Percentiles rank a stretch among this genome's conserved stretches.
These are phyloP conservation scores for Polyporus tsugae DNA, from an alignment of 1,284 basidiomycete species.

Conservation along the genomic window DNA sequence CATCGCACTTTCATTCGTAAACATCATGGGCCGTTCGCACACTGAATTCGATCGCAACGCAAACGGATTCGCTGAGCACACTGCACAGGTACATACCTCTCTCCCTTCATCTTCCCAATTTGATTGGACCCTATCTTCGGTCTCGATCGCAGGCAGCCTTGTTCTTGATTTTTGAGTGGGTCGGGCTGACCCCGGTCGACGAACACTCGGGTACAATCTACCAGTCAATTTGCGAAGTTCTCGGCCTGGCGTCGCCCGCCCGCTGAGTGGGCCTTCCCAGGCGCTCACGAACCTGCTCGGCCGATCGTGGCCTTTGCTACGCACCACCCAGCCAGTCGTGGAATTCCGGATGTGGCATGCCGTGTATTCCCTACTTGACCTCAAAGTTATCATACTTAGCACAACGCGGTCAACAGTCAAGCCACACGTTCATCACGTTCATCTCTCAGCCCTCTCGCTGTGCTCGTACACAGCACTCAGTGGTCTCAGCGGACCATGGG, in stretches of 20 bases:
- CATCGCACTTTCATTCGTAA: neutral
- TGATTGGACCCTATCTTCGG: slow-evolving; percentile 13
- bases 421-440: neutral
- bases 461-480: neutral
- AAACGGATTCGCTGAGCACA: neutral
- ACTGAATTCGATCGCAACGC: slow-evolving; percentile 2
- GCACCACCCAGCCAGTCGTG: neutral
- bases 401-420: neutral
- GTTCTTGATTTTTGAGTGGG: slow-evolving; percentile 1
- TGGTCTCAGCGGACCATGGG: neutral
- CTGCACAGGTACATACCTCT: neutral
- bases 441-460: neutral
- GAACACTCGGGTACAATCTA: neutral
- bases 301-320: neutral
- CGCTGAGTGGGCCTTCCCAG: neutral
- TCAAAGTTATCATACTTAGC: neutral
- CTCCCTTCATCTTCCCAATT: slow-evolving; percentile 7
- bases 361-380: neutral
- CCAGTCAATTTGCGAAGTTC: neutral
- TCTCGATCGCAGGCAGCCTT: neutral
- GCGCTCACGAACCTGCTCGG: neutral
- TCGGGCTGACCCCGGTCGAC: slow-evolving; percentile 7
- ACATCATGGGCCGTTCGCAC: neutral
- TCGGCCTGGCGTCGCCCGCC: neutral
- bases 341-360: neutral